These are phyloP conservation scores for Linnemannia hyalina DNA, from an alignment of 192 early-diverging fungal species.

Conservation along the genomic window DNA sequence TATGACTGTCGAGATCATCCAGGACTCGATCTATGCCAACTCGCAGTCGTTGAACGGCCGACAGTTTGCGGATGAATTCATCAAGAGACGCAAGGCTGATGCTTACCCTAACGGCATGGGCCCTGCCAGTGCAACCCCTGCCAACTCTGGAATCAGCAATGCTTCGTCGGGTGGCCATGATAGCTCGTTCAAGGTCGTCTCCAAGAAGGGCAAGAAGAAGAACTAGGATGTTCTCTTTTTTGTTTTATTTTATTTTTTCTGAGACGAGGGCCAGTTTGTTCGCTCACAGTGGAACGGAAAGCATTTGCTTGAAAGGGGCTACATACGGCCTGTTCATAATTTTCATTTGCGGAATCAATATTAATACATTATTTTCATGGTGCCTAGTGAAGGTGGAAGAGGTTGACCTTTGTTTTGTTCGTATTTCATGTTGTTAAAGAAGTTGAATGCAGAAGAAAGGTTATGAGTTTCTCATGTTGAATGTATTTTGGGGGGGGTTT, in stretches of 20 bases:
- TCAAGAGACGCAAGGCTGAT: conserved; percentile 78
- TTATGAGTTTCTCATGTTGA: neutral
- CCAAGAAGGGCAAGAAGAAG: conserved; percentile 59
- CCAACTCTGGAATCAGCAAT: neutral
- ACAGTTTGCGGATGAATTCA: conserved; percentile 82
- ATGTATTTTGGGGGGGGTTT: neutral
- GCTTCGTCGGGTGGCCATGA: conserved; percentile 13
- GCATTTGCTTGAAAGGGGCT: no score
- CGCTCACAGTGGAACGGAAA: no score
- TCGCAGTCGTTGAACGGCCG: conserved; percentile 77
- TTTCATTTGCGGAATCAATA: neutral
- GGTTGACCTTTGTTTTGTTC: no score
- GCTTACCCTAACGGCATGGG: conserved; percentile 34
- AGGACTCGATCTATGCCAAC: conserved; percentile 78
- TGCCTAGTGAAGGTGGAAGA: no score
- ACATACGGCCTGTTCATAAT: no score
- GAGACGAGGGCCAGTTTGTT: no score
- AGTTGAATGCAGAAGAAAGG: neutral
- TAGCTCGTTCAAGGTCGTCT: conserved; percentile 51
- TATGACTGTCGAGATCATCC: conserved; percentile 76
- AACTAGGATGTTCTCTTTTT: neutral
- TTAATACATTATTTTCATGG: neutral
- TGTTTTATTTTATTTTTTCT: no score
- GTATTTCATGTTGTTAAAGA: neutral
- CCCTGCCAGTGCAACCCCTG: neutral